phyloP scores from a whole-genome alignment of 257 asterid genomes.

The Primulina huaijiensis region DNA sequence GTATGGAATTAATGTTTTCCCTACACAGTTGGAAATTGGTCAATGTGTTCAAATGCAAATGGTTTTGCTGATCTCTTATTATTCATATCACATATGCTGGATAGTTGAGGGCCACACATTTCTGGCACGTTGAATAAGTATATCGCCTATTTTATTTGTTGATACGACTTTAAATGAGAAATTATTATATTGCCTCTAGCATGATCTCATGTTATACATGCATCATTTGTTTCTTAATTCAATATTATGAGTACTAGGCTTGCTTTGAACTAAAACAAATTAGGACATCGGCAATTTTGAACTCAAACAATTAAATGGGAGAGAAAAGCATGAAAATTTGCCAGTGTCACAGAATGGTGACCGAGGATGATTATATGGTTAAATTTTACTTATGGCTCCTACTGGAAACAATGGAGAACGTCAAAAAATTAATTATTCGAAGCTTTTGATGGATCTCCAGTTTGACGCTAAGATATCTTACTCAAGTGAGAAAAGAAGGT shows the following conservation, averaged over 20 bases:
- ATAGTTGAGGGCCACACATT: not conserved
- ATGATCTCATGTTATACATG: not conserved
- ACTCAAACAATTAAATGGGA: not conserved
- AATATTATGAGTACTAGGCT: not conserved
- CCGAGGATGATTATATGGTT: too few relatives aligned
- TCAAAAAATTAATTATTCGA: not conserved
- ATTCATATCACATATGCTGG: too few relatives aligned
- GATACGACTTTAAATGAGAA: not conserved
- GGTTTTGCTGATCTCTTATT: not conserved
- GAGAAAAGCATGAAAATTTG: too few relatives aligned
- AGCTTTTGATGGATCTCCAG: not conserved
- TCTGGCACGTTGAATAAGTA: not conserved
- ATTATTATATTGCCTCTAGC: not conserved
- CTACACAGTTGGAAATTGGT: not conserved
- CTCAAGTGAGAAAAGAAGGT: not conserved
- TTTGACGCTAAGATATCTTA: too few relatives aligned
- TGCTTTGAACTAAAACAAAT: not conserved
- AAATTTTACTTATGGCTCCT: not conserved
- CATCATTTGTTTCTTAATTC: not conserved
- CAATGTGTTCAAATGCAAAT: not conserved
- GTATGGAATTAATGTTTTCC: not conserved
- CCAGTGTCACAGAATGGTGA: too few relatives aligned
- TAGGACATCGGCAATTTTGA: not conserved
- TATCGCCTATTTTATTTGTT: not conserved
- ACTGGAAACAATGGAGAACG: not conserved